A percentile compares a stretch with the other conserved stretches of the same genome.
Evolutionary conservation across 2,329 filamentous ascomycete genomes (phyloP).

Genomic region (Venturia effusa): DNA sequence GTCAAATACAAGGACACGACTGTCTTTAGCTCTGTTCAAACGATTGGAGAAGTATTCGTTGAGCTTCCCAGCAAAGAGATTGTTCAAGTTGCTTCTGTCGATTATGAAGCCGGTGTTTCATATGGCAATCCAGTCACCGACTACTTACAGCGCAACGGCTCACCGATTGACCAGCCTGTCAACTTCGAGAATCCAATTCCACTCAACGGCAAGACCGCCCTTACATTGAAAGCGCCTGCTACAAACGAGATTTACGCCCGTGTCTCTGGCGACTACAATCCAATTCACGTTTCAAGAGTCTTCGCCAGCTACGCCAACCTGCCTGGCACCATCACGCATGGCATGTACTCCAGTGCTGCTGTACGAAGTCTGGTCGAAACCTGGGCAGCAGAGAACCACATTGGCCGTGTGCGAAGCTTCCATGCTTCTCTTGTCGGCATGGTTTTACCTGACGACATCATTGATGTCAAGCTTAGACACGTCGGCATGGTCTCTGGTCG

Average conservation of each 20-base stretch:
- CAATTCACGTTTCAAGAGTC: conserved; percentile 94
- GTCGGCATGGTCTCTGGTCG: conserved; percentile 95
- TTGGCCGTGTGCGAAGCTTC: conserved; percentile 94
- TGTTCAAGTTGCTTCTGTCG: conserved; percentile 92
- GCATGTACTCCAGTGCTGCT: conserved; percentile 97
- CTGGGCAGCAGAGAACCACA: conserved; percentile 98
- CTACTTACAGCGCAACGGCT: conserved; percentile 84
- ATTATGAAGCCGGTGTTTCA: conserved; percentile 84
- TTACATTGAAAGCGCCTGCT: conserved; percentile 80
- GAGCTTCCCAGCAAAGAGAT: conserved; percentile 95
- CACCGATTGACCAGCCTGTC: conserved; percentile 88
- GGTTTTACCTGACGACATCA: conserved; percentile 93
- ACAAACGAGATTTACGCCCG: conserved; percentile 97
- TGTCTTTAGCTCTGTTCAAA: conserved; percentile 85
- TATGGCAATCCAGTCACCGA: conserved; percentile 96
- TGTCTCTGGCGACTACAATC: conserved; percentile 97
- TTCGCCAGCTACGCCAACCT: conserved; percentile 94
- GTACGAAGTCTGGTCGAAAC: conserved; percentile 95
- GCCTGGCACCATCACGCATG: conserved; percentile 94
- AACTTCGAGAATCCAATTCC: conserved; percentile 97
- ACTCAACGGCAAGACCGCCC: conserved; percentile 79
- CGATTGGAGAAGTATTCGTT: conserved; percentile 80
- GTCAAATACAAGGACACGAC: conserved; percentile 91
- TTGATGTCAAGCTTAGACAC: conserved; percentile 91
- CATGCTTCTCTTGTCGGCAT: conserved; percentile 95